Evolutionary conservation across 73 alveolate species (phyloP), one percentile per base, ranked within the genome.

Genomic region (Paramecium biaurelia): DNA sequence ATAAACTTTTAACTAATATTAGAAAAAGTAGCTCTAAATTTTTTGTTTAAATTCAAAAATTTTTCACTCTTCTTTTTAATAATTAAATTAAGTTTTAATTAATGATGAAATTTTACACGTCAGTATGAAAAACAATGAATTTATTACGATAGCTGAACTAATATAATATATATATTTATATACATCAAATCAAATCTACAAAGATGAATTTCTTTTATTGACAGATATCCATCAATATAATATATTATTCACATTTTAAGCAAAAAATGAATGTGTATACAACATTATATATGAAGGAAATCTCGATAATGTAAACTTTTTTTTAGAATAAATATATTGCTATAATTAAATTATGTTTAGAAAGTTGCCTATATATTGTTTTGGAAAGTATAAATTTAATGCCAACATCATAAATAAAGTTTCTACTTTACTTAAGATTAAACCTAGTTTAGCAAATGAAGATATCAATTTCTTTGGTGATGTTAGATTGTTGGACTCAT

Each of bases 341-440:
- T 53, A 63, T 63, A 63, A 30, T 63, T 63, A 30, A 63, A 30
- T 63, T 26, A 63, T 72, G 86, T 42, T 34, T 37, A 35, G 45
- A 72, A 35, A 34, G n/a, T 6, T 72, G 28, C 63, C 86, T 35
- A 5, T 12, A 32, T 72, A 34, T 38, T 72, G 35, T 21, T 72
- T 72, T 72, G 86, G 86, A 72, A 35, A 72, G 24, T 72, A 72
- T 15, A 72, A 38, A 72, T 72, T 72, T 38, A 72, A 72, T 72
- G 56, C 35, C 15, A 21, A 34, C 38, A 38, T 72, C 34, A 35
- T 72, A 12, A 72, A 32, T 72, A 72, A 38, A 72, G 56, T 72
- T 21, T 32, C 86, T 72, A 12, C 86, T 15, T 21, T 72, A 35
- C 45, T 72, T 11, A 72, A 72, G 18, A 35, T 35, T 10, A 35